Evolutionary conservation across 768 basidiomycete genomes (phyloP), one percentile per base, ranked within the genome.

Genomic region (Daedalea quercina): DNA sequence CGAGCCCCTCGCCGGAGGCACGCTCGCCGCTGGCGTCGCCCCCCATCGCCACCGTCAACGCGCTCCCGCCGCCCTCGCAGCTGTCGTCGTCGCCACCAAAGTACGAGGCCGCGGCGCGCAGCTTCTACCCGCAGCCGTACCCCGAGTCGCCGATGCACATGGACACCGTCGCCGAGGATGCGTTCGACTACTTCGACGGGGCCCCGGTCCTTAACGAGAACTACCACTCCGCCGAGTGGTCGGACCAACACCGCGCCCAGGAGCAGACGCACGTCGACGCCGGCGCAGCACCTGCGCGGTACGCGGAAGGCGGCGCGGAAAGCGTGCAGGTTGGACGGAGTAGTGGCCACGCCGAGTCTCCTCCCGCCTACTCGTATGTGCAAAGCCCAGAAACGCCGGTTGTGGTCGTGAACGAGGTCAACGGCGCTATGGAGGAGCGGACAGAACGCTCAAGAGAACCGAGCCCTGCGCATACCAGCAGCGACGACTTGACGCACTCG

Each of bases 121-220:
- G 67, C 15, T 59, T 62, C 52, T 62, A 58, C 44, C 53, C 34
- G 3, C 55, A 33, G 25, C 41, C 25, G 24, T 46, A 20, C 45
- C 52, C 47, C 28, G 57, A 56, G 25, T 63, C 61, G 28, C 63
- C 63, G 0, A 53, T 56, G 54, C 57, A 51, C 22, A 56, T 58
- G 45, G 61, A 68, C 35, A 56, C 58, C 11, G 62, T 60, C 41
- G 69, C 72, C 33, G 72, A 67, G 26, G 73, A 71, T 56, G 77
- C 78, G 15, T 79, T 78, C 57, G 81, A 84, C 60, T 80, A 81
- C 65, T 83, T 84, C 58, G 76, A 68, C 9, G 81, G 78, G 1
- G 76, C 82, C 2, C 23, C 31, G 9, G 79, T 81, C 61, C 69
- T 81, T 13, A 78, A 77, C 2, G 77, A 77, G 49, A 79, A 78